phyloP scores from a whole-genome alignment of 805 yeast genomes.

The Ascoidea asiatica region DNA sequence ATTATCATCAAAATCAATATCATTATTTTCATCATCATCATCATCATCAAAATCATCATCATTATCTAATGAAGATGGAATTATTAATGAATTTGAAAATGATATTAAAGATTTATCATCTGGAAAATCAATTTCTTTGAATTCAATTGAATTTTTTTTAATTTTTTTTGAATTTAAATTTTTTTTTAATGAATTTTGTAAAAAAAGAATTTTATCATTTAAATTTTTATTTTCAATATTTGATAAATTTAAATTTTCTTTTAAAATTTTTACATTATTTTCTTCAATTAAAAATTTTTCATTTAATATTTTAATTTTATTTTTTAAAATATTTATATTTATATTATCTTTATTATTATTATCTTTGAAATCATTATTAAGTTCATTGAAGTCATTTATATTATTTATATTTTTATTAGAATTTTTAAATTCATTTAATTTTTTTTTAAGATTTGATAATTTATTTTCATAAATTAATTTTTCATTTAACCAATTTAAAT shows the following conservation, averaged over 20 bases:
- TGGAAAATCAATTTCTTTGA: too few relatives aligned
- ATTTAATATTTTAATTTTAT: too few relatives aligned
- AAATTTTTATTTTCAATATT: neutral
- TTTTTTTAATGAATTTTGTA: too few relatives aligned
- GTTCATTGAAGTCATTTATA: neutral
- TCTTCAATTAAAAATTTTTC: neutral
- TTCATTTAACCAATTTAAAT: conserved; percentile 8
- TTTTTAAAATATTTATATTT: too few relatives aligned
- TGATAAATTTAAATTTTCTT: neutral
- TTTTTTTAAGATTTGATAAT: neutral
- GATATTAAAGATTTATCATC: neutral
- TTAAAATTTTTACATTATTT: neutral
- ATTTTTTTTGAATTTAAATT: neutral
- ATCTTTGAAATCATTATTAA: too few relatives aligned
- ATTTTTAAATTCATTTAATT: neutral
- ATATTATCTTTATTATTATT: too few relatives aligned
- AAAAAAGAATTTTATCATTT: neutral
- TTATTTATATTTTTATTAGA: too few relatives aligned
- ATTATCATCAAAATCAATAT: neutral
- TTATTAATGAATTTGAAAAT: neutral
- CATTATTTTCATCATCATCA: neutral
- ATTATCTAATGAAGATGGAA: neutral
- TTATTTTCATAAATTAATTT: conserved; percentile 5
- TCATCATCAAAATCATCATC: neutral
- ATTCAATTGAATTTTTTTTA: too few relatives aligned